Percentiles rank a stretch among this genome's conserved stretches.
Evolutionary conservation across 495 filamentous ascomycete genomes (phyloP).

Genomic region (Articulospora tetracladia): DNA sequence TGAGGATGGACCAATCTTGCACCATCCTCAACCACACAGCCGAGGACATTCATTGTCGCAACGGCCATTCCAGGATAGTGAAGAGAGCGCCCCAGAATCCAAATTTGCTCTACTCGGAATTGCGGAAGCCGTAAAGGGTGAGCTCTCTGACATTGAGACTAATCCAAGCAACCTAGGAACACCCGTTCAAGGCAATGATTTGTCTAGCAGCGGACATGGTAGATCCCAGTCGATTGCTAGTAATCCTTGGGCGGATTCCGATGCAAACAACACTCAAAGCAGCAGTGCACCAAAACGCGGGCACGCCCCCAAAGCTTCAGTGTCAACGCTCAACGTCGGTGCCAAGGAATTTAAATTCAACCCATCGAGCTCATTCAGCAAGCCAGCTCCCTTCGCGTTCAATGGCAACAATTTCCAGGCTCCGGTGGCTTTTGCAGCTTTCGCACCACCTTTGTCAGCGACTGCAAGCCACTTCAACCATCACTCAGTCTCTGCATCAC

Average conservation of each 20-base stretch:
- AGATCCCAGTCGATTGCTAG: conserved; percentile 18
- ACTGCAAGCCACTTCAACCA: conserved; percentile 24
- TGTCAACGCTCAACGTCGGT: conserved; percentile 78
- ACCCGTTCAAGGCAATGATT: conserved; percentile 37
- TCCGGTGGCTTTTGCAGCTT: conserved; percentile 12
- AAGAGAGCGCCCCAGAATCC: conserved; percentile 23
- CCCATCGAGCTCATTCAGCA: conserved; percentile 55
- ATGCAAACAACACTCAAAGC: conserved; percentile 5
- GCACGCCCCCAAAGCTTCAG: conserved; percentile 62
- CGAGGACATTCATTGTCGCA: conserved; percentile 54
- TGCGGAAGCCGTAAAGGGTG: conserved; percentile 22
- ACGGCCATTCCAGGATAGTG: conserved; percentile 38
- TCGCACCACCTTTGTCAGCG: conserved; percentile 19
- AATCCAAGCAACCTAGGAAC: conserved; percentile 72
- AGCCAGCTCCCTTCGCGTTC: conserved; percentile 53
- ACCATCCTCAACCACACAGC: conserved; percentile 59
- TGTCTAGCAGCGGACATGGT: conserved; percentile 13
- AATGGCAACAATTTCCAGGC: conserved; percentile 49
- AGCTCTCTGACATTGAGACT: conserved; percentile 68
- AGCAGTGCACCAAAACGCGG: conserved; percentile 14
- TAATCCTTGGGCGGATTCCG: conserved; percentile 27
- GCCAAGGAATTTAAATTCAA: conserved; percentile 87
- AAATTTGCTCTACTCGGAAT: conserved; percentile 10
- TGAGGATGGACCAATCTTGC: conserved; percentile 44
- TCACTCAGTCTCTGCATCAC: conserved; percentile 17